Evolutionary conservation across 495 filamentous ascomycete genomes (phyloP).

Genomic region (Platismatia glauca): DNA sequence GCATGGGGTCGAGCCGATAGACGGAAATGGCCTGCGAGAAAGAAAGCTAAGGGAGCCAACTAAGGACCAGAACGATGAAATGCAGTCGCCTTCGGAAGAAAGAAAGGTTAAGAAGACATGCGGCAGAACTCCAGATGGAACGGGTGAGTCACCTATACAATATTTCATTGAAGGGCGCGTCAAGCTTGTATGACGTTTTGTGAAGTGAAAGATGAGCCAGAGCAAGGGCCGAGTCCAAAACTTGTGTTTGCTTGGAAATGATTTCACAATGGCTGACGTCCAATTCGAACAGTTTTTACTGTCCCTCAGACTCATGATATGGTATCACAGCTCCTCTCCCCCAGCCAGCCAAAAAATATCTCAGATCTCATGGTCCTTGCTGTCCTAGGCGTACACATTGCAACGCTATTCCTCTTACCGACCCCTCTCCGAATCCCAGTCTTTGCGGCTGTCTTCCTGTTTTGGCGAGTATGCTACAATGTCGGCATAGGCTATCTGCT

Average conservation of each 20-base stretch:
- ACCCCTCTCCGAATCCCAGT: slow-evolving; percentile 55
- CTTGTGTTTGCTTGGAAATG: neutral
- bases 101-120: slow-evolving; percentile 63
- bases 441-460: slow-evolving; percentile 73
- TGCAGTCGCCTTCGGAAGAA: slow-evolving; percentile 30
- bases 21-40: slow-evolving; percentile 17
- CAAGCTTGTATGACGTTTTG: neutral
- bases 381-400: slow-evolving; percentile 66
- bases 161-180: neutral
- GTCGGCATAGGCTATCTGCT: slow-evolving; percentile 86
- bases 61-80: slow-evolving; percentile 51
- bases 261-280: slow-evolving; percentile 10
- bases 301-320: slow-evolving; percentile 97
- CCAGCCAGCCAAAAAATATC: slow-evolving; percentile 89
- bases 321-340: slow-evolving; percentile 93
- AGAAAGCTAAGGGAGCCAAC: slow-evolving; percentile 28
- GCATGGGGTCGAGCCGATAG: neutral
- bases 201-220: neutral
- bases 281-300: slow-evolving; percentile 62
- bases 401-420: slow-evolving; percentile 64
- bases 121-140: slow-evolving; percentile 86
- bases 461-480: slow-evolving; percentile 91
- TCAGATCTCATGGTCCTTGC: slow-evolving; percentile 75
- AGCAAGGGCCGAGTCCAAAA: neutral
- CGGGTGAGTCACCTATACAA: slow-evolving; percentile 47